phyloP scores from a whole-genome alignment of 768 basidiomycete species.

The Lentinula lateritia region DNA sequence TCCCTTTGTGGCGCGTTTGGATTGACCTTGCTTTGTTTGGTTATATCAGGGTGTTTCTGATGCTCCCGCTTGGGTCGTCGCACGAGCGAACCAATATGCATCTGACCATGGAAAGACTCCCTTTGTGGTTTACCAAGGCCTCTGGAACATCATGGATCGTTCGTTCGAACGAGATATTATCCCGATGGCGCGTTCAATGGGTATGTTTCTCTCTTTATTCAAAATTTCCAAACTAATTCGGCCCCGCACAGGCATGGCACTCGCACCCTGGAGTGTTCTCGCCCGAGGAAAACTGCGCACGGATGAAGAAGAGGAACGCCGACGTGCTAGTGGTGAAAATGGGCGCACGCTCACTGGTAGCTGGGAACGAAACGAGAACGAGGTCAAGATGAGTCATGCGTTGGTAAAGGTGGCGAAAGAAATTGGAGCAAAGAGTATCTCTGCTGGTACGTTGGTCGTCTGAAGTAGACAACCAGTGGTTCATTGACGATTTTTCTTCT shows the following conservation, averaged over 20 bases:
- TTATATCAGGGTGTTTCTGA: constrained; percentile 27
- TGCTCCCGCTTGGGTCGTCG: constrained; percentile 34
- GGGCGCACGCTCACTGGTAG: constrained; percentile 19
- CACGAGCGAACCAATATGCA: constrained; percentile 37
- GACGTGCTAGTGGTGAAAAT: constrained; percentile 20
- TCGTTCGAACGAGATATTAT: constrained; percentile 44
- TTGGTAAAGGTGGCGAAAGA: constrained; percentile 33
- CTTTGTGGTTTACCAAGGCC: constrained; percentile 42
- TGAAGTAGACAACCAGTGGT: background rate
- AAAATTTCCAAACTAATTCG: constrained; percentile 12
- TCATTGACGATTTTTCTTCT: background rate
- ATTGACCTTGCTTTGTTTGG: constrained; percentile 7
- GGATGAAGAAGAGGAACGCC: constrained; percentile 23
- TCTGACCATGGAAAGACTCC: constrained; percentile 34
- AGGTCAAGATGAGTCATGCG: constrained; percentile 22
- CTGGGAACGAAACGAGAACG: constrained; percentile 13
- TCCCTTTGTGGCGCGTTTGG: background rate
- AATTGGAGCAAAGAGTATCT: constrained; percentile 29
- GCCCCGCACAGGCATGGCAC: constrained; percentile 17
- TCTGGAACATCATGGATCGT: constrained; percentile 29
- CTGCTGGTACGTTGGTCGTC: constrained; percentile 20
- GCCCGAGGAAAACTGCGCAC: constrained; percentile 23
- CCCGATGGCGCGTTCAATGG: constrained; percentile 25
- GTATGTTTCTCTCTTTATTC: constrained; percentile 15
- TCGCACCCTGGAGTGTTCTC: constrained; percentile 33